Conservation (phyloP, 2,329 filamentous ascomycete genomes). For the Eurotiales sp. region DNA sequence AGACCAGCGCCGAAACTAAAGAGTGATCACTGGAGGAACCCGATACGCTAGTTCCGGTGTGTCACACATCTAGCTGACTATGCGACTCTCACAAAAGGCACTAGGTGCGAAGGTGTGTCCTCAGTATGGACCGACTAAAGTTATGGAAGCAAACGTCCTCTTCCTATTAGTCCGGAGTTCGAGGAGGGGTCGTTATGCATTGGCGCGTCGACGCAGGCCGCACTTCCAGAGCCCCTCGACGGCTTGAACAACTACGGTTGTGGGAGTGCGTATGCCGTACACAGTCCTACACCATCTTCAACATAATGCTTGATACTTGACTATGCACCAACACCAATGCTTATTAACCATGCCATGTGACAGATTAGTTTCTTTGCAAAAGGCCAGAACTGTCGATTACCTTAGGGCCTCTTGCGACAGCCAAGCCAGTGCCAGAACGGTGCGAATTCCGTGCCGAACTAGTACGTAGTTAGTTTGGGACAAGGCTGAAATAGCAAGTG, state of each 20-base stretch:
- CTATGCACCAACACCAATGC: neutral
- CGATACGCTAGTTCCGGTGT: conserved; percentile 15
- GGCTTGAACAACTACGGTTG: neutral
- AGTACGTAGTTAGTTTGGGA: neutral
- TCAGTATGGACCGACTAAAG: neutral
- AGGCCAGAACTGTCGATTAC: conserved; percentile 5
- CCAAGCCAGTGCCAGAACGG: neutral
- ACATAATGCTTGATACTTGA: neutral
- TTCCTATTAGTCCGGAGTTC: conserved; percentile 10
- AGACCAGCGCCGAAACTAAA: conserved; percentile 6
- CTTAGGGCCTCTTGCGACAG: neutral
- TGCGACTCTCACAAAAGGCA: neutral
- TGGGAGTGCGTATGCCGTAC: neutral
- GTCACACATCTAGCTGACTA: neutral
- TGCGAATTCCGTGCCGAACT: neutral
- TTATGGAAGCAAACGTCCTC: neutral
- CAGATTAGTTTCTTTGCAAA: neutral
- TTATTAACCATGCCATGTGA: conserved; percentile 2
- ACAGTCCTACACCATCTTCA: too few species aligned
- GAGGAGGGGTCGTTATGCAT: conserved; percentile 7
- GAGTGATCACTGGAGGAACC: conserved; percentile 12
- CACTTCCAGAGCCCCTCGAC: neutral
- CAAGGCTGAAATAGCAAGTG: conserved; percentile 13
- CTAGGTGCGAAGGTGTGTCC: neutral
- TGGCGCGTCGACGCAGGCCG: conserved; percentile 2